Conservation (phyloP, 2,329 filamentous ascomycete genomes). For the Ophiostoma australiae region DNA sequence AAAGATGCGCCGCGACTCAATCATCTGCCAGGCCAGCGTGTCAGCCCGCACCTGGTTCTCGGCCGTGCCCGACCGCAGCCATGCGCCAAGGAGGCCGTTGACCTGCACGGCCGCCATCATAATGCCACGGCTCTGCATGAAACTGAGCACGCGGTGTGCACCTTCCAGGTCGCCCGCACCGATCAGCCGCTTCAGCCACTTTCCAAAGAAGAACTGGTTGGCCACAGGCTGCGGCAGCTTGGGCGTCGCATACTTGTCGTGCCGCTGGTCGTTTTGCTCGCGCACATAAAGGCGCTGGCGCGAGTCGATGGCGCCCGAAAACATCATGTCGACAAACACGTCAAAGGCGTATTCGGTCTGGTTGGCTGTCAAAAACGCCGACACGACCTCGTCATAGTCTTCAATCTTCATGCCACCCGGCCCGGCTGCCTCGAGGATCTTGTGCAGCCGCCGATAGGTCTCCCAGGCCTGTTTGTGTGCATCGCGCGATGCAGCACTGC, state of each 20-base stretch:
- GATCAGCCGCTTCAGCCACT: slow-evolving; percentile 82
- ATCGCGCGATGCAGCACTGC: slow-evolving; percentile 29
- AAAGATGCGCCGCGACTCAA: slow-evolving; percentile 60
- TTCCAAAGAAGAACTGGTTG: slow-evolving; percentile 80
- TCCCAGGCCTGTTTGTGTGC: slow-evolving; percentile 58
- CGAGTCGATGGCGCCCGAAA: slow-evolving; percentile 50
- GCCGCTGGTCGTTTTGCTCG: slow-evolving; percentile 26
- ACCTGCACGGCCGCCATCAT: slow-evolving; percentile 68
- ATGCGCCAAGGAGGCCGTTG: slow-evolving; percentile 76
- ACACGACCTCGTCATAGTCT: slow-evolving; percentile 71
- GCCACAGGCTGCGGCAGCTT: slow-evolving; percentile 46
- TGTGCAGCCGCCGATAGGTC: slow-evolving; percentile 60
- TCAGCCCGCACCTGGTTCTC: slow-evolving; percentile 59
- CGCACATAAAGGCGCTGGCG: slow-evolving; percentile 33
- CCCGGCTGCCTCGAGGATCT: slow-evolving; percentile 47
- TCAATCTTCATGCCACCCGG: slow-evolving; percentile 53
- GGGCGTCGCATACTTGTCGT: neutral
- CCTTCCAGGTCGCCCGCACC: slow-evolving; percentile 65
- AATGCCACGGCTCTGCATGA: slow-evolving; percentile 68
- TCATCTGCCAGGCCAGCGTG: slow-evolving; percentile 69
- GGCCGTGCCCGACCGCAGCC: slow-evolving; percentile 59
- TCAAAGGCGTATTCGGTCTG: slow-evolving; percentile 63
- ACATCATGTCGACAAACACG: slow-evolving; percentile 88
- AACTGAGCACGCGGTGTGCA: slow-evolving; percentile 65
- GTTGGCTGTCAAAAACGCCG: slow-evolving; percentile 63